Base-by-base conservation (phyloP, 2,329 filamentous ascomycete genomes). In the Clathrospora elynae region DNA sequence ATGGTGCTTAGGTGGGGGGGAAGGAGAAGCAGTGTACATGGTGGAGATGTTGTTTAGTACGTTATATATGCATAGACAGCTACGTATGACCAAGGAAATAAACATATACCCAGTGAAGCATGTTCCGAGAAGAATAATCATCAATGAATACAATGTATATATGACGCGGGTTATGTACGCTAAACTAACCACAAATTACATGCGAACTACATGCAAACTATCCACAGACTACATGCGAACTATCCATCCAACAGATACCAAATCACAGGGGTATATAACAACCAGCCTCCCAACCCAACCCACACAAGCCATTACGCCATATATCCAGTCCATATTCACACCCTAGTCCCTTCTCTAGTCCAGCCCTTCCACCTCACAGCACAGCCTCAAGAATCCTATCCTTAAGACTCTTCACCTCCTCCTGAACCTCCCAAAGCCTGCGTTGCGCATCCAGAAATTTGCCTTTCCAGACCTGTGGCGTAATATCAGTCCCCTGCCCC, bases 371-470 rank as follows among this genome's bases (percentile, higher is more conserved):
- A 33, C 9, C 16, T 34, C 51, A 72, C 44, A 72, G 44, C 22
- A 72, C 66, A 17, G 66, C 69, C 38, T 72, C 70, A 16, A 73
- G 53, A 18, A 73, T 63, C 54, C 57, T 67, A 24, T 72, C 69
- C 49, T 61, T 67, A 35, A 72, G 53, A 10, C 37, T 46, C 35
- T 53, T 61, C 10, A 62, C 57, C 46, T 71, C 67, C 45, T 70
- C 66, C 13, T 69, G 47, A 13, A 40, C 62, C 38, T 69, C 64
- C 59, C 57, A 66, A n/a, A 71, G 35, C 45, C 55, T 63, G 36
- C 55, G 57, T 28, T 71, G 64, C 18, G 58, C 55, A 5, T 68
- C 66, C 8, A 65, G 40, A 37, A 63, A 71, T 51, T 62, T 70
- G 0, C 41, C 46, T 49, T 64, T 68, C 69, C 70, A 71, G 7